These are phyloP conservation scores for Elaeis guineensis DNA, from an alignment of 176 grass and related monocot genomes.

Conservation along the genomic window DNA sequence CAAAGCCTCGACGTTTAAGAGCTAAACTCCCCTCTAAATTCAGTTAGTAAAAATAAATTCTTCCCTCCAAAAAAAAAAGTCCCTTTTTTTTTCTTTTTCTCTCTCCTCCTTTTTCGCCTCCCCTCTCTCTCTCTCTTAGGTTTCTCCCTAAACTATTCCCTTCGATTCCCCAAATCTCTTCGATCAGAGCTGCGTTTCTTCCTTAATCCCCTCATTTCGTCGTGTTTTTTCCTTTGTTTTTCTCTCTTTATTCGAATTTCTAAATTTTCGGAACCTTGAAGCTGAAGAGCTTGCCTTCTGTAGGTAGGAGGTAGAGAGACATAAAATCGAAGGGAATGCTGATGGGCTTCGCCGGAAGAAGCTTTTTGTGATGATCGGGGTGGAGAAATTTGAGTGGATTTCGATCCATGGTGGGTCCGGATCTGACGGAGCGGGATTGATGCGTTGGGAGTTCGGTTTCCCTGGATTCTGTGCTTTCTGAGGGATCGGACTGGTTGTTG, in stretches of 20 bases:
- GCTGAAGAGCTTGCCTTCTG: too few relatives aligned
- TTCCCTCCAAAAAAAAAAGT: constrained; percentile 15
- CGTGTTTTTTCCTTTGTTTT: constrained; percentile 10
- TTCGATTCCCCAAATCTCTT: constrained; percentile 26
- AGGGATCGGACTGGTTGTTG: not conserved
- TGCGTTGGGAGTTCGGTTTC: constrained; percentile 3
- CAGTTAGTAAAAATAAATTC: not conserved
- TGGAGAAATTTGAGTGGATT: constrained; percentile 1
- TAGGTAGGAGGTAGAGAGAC: too few relatives aligned
- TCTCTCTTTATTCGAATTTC: constrained; percentile 8
- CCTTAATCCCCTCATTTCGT: constrained; percentile 7
- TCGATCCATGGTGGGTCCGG: not conserved
- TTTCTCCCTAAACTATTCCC: constrained; percentile 25
- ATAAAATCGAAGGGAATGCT: not conserved
- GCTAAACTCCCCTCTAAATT: constrained; percentile 1
- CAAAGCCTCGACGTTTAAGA: not conserved
- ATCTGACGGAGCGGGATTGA: not conserved
- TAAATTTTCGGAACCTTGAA: not conserved
- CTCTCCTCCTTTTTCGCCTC: constrained; percentile 10
- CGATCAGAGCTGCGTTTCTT: constrained; percentile 14
- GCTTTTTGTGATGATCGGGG: constrained; percentile 6
- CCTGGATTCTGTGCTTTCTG: not conserved
- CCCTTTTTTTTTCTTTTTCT: constrained; percentile 15
- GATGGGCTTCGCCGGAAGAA: not conserved
- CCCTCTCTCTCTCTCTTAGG: constrained; percentile 5